Evolutionary conservation across 805 yeast species (phyloP), one percentile per base, ranked within the genome.

Genomic region (Candida xiaguanensis): DNA sequence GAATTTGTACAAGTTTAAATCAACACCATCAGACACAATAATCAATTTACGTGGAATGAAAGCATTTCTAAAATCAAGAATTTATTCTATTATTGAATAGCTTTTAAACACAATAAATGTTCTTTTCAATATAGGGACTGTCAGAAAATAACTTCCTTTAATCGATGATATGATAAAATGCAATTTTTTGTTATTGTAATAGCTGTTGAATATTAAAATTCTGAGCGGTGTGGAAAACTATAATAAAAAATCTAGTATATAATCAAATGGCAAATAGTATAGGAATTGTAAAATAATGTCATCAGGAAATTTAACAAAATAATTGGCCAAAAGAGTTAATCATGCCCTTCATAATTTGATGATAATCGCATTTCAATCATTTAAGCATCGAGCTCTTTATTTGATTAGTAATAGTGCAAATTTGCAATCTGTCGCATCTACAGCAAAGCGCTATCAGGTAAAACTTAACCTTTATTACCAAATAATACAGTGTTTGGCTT

Each of bases 121-220:
- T 42, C 23, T 31, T 37, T 22, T 38, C 2, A n/a, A 5, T 7
- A 11, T 3, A 5, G 38, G 20, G 34, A 24, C 24, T 39, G 35
- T n/a, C 31, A 41, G 37, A 38, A 46, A 30, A 24, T 37, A 39
- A 37, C 49, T 38, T 19, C 38, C 8, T 28, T 19, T 20, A 30
- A 34, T 36, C 2, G 70, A 69, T 8, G 61, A 48, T 8, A 65
- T 45, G 2, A 61, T 47, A 19, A 65, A 56, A 39, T 64, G 70
- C 6, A 65, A 18, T 28, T 65, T 69, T 31, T 53, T 51, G 36
- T 47, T 25, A 22, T 36, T 8, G 47, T 51, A 66, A 45, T 50
- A 61, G 13, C 50, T 49, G 4, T 54, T 50, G 12, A 59, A 46
- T 22, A 65, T 47, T 17, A 56, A 35, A 3, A 38, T 35, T 31